Evolutionary conservation across 495 filamentous ascomycete species (phyloP), one percentile per base, ranked within the genome.

Genomic region (Cladorrhinum samala): DNA sequence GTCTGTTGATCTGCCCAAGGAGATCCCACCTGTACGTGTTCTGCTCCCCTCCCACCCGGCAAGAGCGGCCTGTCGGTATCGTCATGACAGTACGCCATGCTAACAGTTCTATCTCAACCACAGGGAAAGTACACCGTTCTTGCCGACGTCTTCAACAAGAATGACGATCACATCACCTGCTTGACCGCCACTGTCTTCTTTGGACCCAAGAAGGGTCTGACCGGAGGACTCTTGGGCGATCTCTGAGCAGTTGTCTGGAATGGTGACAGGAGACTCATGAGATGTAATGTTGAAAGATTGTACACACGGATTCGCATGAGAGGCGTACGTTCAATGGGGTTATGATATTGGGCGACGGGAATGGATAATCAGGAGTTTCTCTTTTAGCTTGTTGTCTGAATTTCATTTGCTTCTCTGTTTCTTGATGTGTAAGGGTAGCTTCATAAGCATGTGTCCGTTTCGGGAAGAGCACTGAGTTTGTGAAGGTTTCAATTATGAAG

Each of bases 41-140:
- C 19, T n/a, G 18, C 23, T 41, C 38, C 36, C 16, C 6, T n/a
- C 38, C 6, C 42, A 13, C 20, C 27, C 30, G n/a, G n/a, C n/a
- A n/a, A n/a, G n/a, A n/a, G n/a, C n/a, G n/a, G n/a, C n/a, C n/a
- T n/a, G n/a, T n/a, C n/a, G n/a, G n/a, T n/a, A n/a, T n/a, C n/a
- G n/a, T n/a, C n/a, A n/a, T n/a, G n/a, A n/a, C n/a, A n/a, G n/a
- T n/a, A n/a, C n/a, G n/a, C n/a, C n/a, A n/a, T n/a, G n/a, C n/a
- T n/a, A n/a, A n/a, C n/a, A n/a, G n/a, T n/a, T n/a, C n/a, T n/a
- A n/a, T n/a, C n/a, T 11, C 5, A 39, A 18, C 9, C 55, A 50
- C 57, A 96, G 91, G 93, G 93, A 65, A 88, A 79, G 63, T 98
- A 96, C 77, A 84, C 78, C 24, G 93, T 97, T 38, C 68, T 81